These are phyloP conservation scores for Lachnellula cervina DNA, from an alignment of 2,329 filamentous ascomycete species.

Conservation along the genomic window DNA sequence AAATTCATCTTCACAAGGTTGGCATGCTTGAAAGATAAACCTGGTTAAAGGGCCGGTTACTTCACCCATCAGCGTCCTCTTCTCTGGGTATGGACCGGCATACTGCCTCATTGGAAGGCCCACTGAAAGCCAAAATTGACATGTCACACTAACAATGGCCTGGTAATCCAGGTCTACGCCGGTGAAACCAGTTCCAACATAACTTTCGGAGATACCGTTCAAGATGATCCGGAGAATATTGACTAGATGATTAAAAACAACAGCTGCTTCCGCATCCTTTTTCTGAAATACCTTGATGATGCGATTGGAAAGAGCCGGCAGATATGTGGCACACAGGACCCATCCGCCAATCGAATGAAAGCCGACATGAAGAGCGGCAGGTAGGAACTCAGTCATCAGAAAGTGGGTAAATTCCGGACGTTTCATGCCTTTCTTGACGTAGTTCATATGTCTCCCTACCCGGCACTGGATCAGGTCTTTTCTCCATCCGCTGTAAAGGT, in stretches of 20 bases:
- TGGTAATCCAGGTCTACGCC: constrained; percentile 13
- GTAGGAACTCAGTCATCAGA: constrained; percentile 24
- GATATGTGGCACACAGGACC: constrained; percentile 22
- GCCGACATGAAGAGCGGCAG: constrained; percentile 22
- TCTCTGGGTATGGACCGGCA: constrained; percentile 3
- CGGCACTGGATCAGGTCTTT: constrained; percentile 16
- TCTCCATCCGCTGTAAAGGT: constrained; percentile 27
- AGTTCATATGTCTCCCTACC: constrained; percentile 12
- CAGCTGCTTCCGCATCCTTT: constrained; percentile 2
- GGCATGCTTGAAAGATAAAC: constrained; percentile 7
- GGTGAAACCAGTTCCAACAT: background rate
- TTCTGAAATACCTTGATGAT: constrained; percentile 8
- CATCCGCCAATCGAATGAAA: constrained; percentile 21
- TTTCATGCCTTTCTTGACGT: constrained; percentile 20
- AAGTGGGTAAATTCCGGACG: constrained; percentile 23
- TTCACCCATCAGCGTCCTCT: constrained; percentile 1
- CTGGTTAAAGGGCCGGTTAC: constrained; percentile 14
- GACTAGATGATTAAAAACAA: constrained; percentile 12
- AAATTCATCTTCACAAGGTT: background rate
- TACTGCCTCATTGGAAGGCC: constrained; percentile 16
- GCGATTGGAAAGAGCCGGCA: constrained; percentile 16
- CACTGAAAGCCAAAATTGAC: constrained; percentile 24
- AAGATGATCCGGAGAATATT: constrained; percentile 24
- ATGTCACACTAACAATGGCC: constrained; percentile 16
- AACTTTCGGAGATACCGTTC: constrained; percentile 13